Conservation (phyloP, 2,329 filamentous ascomycete species). For the Colletotrichum scovillei region DNA sequence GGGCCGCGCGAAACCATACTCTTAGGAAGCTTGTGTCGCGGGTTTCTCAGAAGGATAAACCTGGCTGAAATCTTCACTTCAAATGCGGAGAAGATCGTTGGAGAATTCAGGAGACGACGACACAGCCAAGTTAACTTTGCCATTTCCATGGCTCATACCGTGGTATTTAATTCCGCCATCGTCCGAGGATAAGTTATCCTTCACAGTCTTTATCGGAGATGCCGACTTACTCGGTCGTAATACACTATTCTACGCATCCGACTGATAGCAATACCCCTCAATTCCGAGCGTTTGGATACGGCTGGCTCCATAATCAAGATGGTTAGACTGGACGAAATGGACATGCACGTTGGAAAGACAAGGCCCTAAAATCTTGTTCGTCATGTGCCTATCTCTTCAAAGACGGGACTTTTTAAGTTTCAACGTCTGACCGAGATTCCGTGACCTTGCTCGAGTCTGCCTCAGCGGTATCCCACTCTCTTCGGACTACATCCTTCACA, state of each 20-base stretch:
- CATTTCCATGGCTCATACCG: neutral
- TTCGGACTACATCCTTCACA: conserved; percentile 42
- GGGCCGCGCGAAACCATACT: neutral
- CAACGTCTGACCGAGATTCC: conserved; percentile 15
- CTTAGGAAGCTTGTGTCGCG: neutral
- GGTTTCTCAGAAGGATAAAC: neutral
- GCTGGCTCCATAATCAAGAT: no score
- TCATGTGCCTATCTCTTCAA: no score
- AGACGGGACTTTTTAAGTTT: neutral
- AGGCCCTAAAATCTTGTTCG: no score
- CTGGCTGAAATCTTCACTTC: neutral
- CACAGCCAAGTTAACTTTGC: neutral
- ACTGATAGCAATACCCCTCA: no score
- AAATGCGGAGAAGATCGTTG: neutral
- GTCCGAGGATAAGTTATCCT: no score
- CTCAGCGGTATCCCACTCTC: conserved; percentile 32
- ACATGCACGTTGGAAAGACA: no score
- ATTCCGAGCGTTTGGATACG: no score
- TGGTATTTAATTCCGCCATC: no score
- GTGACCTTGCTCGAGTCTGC: conserved; percentile 25
- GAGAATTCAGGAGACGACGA: neutral
- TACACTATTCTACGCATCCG: no score
- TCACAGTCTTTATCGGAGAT: no score
- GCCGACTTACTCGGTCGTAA: no score
- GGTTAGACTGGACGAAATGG: no score